These are phyloP conservation scores for Trichoderma sp. DNA, from an alignment of 2,329 filamentous ascomycete species.

Conservation along the genomic window DNA sequence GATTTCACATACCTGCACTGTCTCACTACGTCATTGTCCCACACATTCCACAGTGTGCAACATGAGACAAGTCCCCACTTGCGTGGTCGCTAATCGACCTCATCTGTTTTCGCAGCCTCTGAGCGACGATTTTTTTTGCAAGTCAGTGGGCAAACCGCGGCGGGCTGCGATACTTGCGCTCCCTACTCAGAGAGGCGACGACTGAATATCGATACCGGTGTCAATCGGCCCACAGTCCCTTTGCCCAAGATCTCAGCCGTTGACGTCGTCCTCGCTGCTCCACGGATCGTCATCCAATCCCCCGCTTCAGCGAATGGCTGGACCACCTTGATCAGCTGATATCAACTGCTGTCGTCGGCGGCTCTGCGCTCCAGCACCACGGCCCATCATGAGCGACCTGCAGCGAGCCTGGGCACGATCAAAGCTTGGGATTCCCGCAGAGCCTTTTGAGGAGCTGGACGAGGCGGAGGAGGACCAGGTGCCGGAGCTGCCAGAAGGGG, in stretches of 20 bases:
- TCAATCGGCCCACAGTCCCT: too few species aligned
- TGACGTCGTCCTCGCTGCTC: background rate
- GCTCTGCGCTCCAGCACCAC: slow-evolving; percentile 8
- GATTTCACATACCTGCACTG: background rate
- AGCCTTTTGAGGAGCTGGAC: slow-evolving; percentile 54
- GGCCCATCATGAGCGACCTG: slow-evolving; percentile 70
- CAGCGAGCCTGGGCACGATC: slow-evolving; percentile 78
- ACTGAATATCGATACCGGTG: background rate
- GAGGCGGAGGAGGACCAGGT: slow-evolving; percentile 53
- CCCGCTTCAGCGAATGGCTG: slow-evolving; percentile 25
- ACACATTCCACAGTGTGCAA: background rate
- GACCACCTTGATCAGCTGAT: slow-evolving; percentile 8
- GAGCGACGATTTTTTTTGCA: background rate
- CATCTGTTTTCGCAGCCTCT: slow-evolving; percentile 2
- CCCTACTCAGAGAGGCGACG: background rate
- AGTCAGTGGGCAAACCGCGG: background rate
- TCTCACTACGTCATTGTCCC: background rate
- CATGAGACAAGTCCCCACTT: background rate
- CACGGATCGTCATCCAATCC: slow-evolving; percentile 11
- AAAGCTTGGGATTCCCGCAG: slow-evolving; percentile 62
- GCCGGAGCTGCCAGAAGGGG: slow-evolving; percentile 47
- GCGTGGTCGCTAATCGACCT: background rate
- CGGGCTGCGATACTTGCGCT: background rate
- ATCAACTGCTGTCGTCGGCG: slow-evolving; percentile 8
- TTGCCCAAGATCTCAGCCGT: background rate